Percentiles rank a stretch among this genome's conserved stretches.
These are phyloP conservation scores for Rosa rugosa DNA, from an alignment of 306 rosid species.

Conservation along the genomic window DNA sequence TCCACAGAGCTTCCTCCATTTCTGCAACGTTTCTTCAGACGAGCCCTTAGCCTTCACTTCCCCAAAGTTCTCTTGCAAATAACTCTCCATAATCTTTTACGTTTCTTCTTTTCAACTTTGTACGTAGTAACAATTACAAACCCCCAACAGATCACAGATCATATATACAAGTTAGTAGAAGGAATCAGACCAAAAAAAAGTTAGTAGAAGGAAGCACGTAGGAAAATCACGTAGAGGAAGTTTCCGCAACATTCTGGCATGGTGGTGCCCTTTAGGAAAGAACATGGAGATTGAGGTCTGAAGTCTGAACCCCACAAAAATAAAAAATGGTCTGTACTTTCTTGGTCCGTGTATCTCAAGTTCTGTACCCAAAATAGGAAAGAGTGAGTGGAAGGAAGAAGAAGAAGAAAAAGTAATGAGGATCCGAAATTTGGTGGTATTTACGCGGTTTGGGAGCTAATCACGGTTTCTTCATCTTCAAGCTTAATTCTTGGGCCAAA, in stretches of 20 bases:
- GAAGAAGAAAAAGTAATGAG: neutral
- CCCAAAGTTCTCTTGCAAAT: slow-evolving; percentile 57
- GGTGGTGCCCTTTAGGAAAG: neutral
- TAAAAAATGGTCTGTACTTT: neutral
- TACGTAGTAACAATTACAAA: neutral
- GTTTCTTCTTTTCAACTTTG: too few relatives aligned
- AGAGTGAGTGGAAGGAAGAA: neutral
- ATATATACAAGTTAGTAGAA: neutral
- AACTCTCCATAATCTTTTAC: slow-evolving; percentile 45
- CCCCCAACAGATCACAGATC: neutral
- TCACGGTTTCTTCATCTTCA: neutral
- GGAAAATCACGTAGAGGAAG: neutral
- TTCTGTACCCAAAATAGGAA: slow-evolving; percentile 14
- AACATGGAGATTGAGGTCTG: slow-evolving; percentile 18
- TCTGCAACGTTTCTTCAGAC: slow-evolving; percentile 61
- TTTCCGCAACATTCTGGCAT: slow-evolving; percentile 9
- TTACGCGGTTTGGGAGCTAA: slow-evolving; percentile 5
- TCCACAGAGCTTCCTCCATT: slow-evolving; percentile 71
- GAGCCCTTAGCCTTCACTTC: slow-evolving; percentile 65
- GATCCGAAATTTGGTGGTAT: slow-evolving; percentile 14
- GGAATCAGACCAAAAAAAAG: neutral
- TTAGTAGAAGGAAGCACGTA: slow-evolving; percentile 11
- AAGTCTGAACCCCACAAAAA: slow-evolving; percentile 8
- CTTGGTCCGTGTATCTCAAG: neutral
- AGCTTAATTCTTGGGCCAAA: too few relatives aligned